These are phyloP conservation scores for Tricholoma sp. DNA, from an alignment of 768 basidiomycete genomes.

Conservation along the genomic window DNA sequence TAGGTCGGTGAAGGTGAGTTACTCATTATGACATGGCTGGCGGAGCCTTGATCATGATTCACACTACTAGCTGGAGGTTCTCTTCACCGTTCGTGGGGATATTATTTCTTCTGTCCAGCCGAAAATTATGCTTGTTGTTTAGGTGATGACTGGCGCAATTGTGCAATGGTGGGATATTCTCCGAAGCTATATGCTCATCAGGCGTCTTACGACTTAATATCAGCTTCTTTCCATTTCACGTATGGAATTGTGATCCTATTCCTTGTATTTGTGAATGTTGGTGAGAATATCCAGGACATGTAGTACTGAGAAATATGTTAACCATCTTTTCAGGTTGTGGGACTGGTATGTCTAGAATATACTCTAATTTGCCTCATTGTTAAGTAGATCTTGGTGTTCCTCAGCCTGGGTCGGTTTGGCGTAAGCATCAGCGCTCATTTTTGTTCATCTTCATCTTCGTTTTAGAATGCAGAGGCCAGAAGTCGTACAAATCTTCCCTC, in stretches of 20 bases:
- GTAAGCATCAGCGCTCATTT: slow-evolving; percentile 19
- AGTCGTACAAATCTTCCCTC: slow-evolving; percentile 27
- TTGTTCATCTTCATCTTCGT: neutral
- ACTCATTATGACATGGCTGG: neutral
- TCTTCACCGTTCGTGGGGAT: neutral
- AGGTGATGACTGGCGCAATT: neutral
- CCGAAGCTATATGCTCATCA: neutral
- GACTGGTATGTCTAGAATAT: slow-evolving; percentile 18
- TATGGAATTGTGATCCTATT: slow-evolving; percentile 39
- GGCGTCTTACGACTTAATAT: neutral
- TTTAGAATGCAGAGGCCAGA: slow-evolving; percentile 33
- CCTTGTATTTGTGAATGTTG: slow-evolving; percentile 27
- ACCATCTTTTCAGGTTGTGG: slow-evolving; percentile 22
- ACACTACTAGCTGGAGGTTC: neutral
- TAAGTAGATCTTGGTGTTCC: neutral
- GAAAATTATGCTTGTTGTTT: neutral
- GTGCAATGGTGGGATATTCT: neutral
- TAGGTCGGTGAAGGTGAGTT: neutral
- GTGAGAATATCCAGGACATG: slow-evolving; percentile 18
- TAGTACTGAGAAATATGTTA: neutral
- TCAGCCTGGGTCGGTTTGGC: slow-evolving; percentile 38
- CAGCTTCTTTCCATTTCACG: slow-evolving; percentile 45
- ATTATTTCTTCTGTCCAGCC: neutral
- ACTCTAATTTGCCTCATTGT: neutral
- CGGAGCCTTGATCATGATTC: neutral